These are phyloP conservation scores for Stephania cephalantha DNA, from an alignment of 164 flowering plant species.

Conservation along the genomic window DNA sequence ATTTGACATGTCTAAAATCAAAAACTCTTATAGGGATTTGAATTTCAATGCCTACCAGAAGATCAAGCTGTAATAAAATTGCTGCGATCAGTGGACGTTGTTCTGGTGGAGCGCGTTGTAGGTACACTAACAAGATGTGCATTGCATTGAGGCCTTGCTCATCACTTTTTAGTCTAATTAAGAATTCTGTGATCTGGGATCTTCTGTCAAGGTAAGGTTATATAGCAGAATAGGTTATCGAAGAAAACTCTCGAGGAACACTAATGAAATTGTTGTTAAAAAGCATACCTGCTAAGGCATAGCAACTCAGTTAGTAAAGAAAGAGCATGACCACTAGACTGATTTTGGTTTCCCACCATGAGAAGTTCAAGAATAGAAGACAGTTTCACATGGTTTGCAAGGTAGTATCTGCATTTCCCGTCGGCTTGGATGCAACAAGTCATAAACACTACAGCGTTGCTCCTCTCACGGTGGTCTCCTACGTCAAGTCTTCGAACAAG, in stretches of 20 bases:
- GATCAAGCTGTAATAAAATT: conserved; percentile 57
- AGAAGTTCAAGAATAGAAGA: conserved; percentile 40
- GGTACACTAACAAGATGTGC: conserved; percentile 48
- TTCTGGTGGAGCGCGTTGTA: conserved; percentile 45
- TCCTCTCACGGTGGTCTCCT: conserved; percentile 38
- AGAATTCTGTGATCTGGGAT: conserved; percentile 30
- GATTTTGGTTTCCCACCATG: conserved; percentile 22
- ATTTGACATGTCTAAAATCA: background rate
- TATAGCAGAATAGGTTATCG: background rate
- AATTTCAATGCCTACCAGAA: conserved; percentile 39
- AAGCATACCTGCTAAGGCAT: conserved; percentile 43
- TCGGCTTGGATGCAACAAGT: conserved; percentile 49
- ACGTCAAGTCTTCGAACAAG: conserved; percentile 34
- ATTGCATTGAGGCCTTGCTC: conserved; percentile 43
- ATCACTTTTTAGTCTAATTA: conserved; percentile 35
- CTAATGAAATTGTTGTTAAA: background rate
- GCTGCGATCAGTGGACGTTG: conserved; percentile 52
- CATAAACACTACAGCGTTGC: conserved; percentile 33
- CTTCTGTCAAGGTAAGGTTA: conserved; percentile 26
- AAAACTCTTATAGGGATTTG: background rate
- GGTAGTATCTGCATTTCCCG: conserved; percentile 46
- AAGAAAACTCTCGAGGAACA: background rate
- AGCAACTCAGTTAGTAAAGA: conserved; percentile 42
- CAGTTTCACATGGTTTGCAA: conserved; percentile 41
- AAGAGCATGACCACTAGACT: conserved; percentile 23